phyloP scores from a whole-genome alignment of 805 yeast genomes.

The Ogataea trehalophila region DNA sequence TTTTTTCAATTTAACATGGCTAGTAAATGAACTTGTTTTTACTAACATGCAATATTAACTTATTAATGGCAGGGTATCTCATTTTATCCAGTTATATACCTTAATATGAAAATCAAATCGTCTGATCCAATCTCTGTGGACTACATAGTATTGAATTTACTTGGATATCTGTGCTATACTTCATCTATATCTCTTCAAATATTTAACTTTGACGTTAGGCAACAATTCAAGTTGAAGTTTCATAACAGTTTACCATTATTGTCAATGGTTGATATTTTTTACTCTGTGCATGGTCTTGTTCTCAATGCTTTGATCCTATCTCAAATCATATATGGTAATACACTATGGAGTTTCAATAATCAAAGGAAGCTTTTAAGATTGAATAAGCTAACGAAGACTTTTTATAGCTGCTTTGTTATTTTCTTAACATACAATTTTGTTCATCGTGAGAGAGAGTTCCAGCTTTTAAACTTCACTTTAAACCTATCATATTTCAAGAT shows the following conservation, averaged over 20 bases:
- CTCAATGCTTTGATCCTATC: slow-evolving; percentile 35
- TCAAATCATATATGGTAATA: slow-evolving; percentile 34
- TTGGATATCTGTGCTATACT: slow-evolving; percentile 43
- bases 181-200: slow-evolving; percentile 40
- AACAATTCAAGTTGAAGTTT: slow-evolving; percentile 25
- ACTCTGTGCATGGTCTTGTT: slow-evolving; percentile 43
- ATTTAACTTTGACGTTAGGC: slow-evolving; percentile 30
- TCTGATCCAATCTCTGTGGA: slow-evolving; percentile 49
- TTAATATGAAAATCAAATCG: slow-evolving; percentile 36
- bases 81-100: slow-evolving; percentile 43
- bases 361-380: slow-evolving; percentile 26
- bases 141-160: slow-evolving; percentile 38
- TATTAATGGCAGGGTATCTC: slow-evolving; percentile 35
- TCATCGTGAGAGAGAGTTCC: slow-evolving; percentile 7
- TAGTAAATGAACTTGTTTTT: neutral
- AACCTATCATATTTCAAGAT: slow-evolving; percentile 42
- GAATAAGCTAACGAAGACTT: slow-evolving; percentile 16
- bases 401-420: slow-evolving; percentile 8
- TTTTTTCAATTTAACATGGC: no score
- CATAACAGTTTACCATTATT: slow-evolving; percentile 37
- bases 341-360: slow-evolving; percentile 30
- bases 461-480: slow-evolving; percentile 35
- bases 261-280: slow-evolving; percentile 40
- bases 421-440: slow-evolving; percentile 14
- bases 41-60: neutral